phyloP scores from a whole-genome alignment of 1,284 basidiomycete species.

The Pterulicium gracile region DNA sequence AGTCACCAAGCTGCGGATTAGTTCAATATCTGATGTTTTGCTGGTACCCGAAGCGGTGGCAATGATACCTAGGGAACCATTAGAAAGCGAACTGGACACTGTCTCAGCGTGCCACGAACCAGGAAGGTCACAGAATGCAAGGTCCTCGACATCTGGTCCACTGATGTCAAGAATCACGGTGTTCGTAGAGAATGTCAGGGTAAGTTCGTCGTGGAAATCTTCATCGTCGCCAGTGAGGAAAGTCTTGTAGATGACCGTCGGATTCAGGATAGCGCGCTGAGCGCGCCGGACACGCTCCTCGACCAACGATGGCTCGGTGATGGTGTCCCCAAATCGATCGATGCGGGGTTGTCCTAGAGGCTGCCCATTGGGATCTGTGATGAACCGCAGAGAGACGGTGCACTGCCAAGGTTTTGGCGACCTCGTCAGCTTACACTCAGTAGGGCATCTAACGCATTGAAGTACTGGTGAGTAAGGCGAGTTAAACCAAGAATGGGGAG shows the following conservation, averaged over 20 bases:
- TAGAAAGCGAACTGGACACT: conserved; percentile 1
- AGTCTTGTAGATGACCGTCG: conserved; percentile 20
- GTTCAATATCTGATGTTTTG: conserved; percentile 41
- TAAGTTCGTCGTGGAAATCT: conserved; percentile 14
- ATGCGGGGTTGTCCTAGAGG: conserved; percentile 28
- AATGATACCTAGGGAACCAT: conserved; percentile 42
- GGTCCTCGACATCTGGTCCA: conserved; percentile 55
- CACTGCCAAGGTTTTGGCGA: conserved; percentile 47
- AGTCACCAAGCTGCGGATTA: conserved; percentile 49
- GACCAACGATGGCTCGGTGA: conserved; percentile 40
- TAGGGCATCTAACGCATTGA: conserved; percentile 44
- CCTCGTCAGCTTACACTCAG: conserved; percentile 49
- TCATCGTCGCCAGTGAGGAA: conserved; percentile 30
- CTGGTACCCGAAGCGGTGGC: conserved; percentile 42
- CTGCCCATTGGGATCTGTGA: conserved; percentile 33
- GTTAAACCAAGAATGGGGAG: not conserved
- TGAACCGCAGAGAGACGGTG: conserved; percentile 42
- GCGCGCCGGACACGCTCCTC: conserved; percentile 59
- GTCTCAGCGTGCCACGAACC: conserved; percentile 23
- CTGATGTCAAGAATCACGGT: conserved; percentile 56
- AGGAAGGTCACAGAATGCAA: conserved; percentile 66
- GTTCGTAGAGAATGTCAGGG: conserved; percentile 51
- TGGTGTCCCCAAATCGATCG: conserved; percentile 39
- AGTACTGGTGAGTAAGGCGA: not conserved
- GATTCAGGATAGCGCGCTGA: conserved; percentile 64